phyloP scores from a whole-genome alignment of 176 grass and related monocot genomes.

The Thalia dealbata region DNA sequence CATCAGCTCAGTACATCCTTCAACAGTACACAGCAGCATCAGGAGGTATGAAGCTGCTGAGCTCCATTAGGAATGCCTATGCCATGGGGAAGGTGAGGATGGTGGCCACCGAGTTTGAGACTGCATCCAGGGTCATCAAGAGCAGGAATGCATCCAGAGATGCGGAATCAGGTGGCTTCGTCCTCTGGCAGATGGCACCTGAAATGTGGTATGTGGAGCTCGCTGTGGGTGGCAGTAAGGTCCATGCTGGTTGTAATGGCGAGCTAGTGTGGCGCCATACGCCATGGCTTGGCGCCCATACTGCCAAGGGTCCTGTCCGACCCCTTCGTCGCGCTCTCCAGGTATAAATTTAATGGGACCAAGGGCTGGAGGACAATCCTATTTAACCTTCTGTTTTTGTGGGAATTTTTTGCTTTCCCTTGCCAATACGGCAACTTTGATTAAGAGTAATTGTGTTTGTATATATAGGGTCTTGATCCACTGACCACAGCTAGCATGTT shows the following conservation, averaged over 20 bases:
- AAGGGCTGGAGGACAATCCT: background rate
- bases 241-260: slow-evolving; percentile 19
- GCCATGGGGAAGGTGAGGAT: slow-evolving; percentile 21
- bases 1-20: slow-evolving; percentile 20
- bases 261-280: slow-evolving; percentile 19
- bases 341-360: background rate
- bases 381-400: background rate
- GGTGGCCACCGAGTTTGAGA: slow-evolving; percentile 17
- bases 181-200: slow-evolving; percentile 23
- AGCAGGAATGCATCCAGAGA: slow-evolving; percentile 1
- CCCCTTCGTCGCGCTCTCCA: slow-evolving; percentile 22
- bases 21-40: slow-evolving; percentile 18
- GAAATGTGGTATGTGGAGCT: slow-evolving; percentile 24
- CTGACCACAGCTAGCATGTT: slow-evolving; percentile 22
- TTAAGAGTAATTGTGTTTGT: background rate
- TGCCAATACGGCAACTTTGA: background rate
- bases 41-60: slow-evolving; percentile 17
- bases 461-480: slow-evolving; percentile 14
- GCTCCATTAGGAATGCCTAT: slow-evolving; percentile 17
- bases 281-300: slow-evolving; percentile 16
- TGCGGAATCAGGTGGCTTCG: slow-evolving; percentile 16
- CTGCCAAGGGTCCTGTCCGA: slow-evolving; percentile 17
- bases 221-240: slow-evolving; percentile 5
- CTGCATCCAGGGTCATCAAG: slow-evolving; percentile 7
- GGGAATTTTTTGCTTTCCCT: slow-evolving; percentile 3